Evolutionary conservation across 371 early-diverging fungal genomes (phyloP), one percentile per base, ranked within the genome.

Genomic region (Rhizopus delemar): DNA sequence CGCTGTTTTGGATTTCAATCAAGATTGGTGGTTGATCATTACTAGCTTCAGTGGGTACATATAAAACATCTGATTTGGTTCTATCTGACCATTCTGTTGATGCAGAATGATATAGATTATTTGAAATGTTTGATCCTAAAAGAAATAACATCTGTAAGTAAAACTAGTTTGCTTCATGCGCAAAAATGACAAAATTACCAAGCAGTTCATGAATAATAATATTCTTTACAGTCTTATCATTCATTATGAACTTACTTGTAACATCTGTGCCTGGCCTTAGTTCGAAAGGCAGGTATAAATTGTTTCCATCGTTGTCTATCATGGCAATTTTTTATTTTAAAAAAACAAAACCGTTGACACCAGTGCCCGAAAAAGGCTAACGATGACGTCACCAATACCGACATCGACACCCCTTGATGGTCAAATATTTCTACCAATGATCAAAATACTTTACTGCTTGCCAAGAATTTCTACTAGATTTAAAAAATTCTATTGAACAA

Each of bases 31-130:
- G 51, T 55, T 36, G 46, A 51, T 50, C 56, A 51, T 55, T 16
- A 35, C 7, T 51, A 1, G 45, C 56, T 50, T 51, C 62, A 35
- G 45, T 56, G 4, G 55, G 55, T 49, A 54, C 55, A 56, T 61
- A 61, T 7, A 55, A 33, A 51, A 41, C 49, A 54, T 60, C 60
- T 49, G 60, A 49, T 54, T 48, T 53, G 15, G 54, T 60, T 38
- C 41, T 55, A 48, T 60, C 60, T 49, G 60, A 41, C 60, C 54
- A 60, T 48, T 60, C 60, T 54, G 55, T 60, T 48, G 53, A 52
- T 46, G 53, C 46, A 9, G 59, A 59, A 59, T 28, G 46, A 59
- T 52, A 59, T 45, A 36, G 15, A 35, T 52, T 52, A 16, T 39
- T 57, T 36, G 46, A 16, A 56, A 46, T 46, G 36, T 46, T 45